phyloP scores from a whole-genome alignment of 1,284 basidiomycete genomes.

The Apiotrichum siamense region DNA sequence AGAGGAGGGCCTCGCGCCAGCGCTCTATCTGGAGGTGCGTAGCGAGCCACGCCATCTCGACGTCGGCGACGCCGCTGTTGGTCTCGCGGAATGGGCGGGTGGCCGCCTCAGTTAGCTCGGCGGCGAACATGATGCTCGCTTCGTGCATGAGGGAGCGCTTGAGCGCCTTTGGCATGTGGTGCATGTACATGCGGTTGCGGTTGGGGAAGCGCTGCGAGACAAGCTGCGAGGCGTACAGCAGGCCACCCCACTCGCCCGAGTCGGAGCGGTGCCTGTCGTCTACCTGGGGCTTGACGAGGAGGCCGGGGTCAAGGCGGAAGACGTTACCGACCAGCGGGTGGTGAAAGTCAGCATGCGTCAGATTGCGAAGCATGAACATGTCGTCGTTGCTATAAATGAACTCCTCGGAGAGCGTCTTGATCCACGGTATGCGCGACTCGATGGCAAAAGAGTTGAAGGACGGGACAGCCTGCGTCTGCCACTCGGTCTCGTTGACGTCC shows the following conservation, averaged over 20 bases:
- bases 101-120: conserved; percentile 20
- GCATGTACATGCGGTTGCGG: conserved; percentile 28
- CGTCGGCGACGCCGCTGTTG: conserved; percentile 29
- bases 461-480: conserved; percentile 28
- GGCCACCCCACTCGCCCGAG: conserved; percentile 40
- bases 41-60: conserved; percentile 37
- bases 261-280: conserved; percentile 18
- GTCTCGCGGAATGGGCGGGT: conserved; percentile 36
- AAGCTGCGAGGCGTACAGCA: conserved; percentile 31
- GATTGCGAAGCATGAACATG: conserved; percentile 35
- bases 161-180: conserved; percentile 37
- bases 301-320: conserved; percentile 27
- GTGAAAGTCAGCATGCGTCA: conserved; percentile 30
- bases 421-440: conserved; percentile 30
- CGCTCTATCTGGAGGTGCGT: conserved; percentile 36
- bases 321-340: conserved; percentile 35
- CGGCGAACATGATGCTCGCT: conserved; percentile 34
- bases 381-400: conserved; percentile 41
- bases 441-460: conserved; percentile 42
- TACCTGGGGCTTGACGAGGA: conserved; percentile 24
- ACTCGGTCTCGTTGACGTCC: conserved; percentile 24
- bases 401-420: conserved; percentile 32
- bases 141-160: conserved; percentile 28
- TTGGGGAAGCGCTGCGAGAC: conserved; percentile 30
- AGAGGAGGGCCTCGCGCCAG: conserved; percentile 41